phyloP scores from a whole-genome alignment of 2,329 filamentous ascomycete genomes.

The Colletotrichum brevisporum region DNA sequence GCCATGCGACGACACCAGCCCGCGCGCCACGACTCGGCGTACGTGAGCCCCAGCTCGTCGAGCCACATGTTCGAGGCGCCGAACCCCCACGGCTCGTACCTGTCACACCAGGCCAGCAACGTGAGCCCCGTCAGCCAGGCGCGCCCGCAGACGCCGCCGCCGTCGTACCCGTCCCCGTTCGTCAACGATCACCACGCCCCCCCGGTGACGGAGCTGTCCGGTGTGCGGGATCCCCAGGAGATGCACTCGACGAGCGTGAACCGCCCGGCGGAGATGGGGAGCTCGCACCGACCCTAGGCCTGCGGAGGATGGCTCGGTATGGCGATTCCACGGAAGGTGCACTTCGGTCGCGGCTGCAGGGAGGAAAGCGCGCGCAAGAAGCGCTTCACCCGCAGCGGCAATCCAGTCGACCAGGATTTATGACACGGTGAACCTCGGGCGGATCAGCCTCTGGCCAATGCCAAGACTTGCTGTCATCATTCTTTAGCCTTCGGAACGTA shows the following conservation, averaged over 20 bases:
- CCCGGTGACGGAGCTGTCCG: constrained; percentile 29
- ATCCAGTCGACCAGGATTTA: too few species aligned
- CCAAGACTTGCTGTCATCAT: too few species aligned
- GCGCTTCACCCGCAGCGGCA: too few species aligned
- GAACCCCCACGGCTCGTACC: constrained; percentile 6
- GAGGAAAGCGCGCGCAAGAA: background rate
- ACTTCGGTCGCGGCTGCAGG: background rate
- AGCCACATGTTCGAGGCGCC: constrained; percentile 27
- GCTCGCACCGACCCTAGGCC: constrained; percentile 4
- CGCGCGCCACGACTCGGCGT: constrained; percentile 24
- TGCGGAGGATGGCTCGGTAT: background rate
- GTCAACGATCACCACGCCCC: constrained; percentile 6
- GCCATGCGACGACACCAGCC: constrained; percentile 6
- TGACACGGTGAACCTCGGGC: too few species aligned
- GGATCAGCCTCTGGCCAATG: too few species aligned
- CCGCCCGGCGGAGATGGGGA: constrained; percentile 11
- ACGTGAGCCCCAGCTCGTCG: constrained; percentile 21
- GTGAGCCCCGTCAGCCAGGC: constrained; percentile 25
- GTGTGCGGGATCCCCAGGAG: constrained; percentile 25
- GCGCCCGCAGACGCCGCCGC: constrained; percentile 29
- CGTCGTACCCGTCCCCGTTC: constrained; percentile 29
- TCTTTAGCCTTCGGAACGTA: background rate
- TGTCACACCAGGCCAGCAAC: constrained; percentile 23
- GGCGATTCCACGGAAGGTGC: background rate
- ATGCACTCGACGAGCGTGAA: constrained; percentile 17